Conservation (phyloP, 2,329 filamentous ascomycete genomes). For the Trichophyton equinum region DNA sequence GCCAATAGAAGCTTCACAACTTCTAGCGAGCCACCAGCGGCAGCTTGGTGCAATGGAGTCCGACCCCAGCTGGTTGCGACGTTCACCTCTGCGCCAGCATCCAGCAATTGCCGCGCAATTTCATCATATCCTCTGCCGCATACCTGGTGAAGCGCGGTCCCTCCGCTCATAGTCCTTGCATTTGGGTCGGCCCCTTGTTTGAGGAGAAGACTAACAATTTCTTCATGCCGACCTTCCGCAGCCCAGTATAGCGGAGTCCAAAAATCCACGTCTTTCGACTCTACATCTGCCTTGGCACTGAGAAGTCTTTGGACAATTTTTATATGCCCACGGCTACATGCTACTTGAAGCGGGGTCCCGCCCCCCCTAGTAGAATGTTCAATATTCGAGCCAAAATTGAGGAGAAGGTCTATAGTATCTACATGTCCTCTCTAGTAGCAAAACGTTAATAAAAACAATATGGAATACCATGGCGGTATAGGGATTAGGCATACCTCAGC, state of each 20-base stretch:
- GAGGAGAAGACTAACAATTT: not conserved
- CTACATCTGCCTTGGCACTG: not conserved
- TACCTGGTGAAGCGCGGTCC: not conserved
- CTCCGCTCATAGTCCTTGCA: not conserved
- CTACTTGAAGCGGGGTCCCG: not conserved
- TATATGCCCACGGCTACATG: not conserved
- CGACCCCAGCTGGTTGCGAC: conserved; percentile 1
- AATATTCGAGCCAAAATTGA: not conserved
- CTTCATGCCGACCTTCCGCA: not conserved
- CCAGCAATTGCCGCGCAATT: not conserved
- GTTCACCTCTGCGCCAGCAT: not conserved
- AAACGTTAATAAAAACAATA: not conserved
- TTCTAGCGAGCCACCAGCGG: not conserved
- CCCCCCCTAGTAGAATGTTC: not conserved
- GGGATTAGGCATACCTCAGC: not conserved
- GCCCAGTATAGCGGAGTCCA: conserved; percentile 1
- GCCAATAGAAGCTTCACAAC: not conserved
- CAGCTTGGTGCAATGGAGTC: conserved; percentile 1
- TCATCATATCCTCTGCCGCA: not conserved
- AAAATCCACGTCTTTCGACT: not conserved
- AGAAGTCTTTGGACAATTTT: not conserved
- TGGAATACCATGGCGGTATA: not conserved
- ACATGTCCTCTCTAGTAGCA: not conserved
- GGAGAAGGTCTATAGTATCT: not conserved
- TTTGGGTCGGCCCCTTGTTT: not conserved